Conservation (phyloP, 495 filamentous ascomycete genomes). For the Penicillium silybi region DNA sequence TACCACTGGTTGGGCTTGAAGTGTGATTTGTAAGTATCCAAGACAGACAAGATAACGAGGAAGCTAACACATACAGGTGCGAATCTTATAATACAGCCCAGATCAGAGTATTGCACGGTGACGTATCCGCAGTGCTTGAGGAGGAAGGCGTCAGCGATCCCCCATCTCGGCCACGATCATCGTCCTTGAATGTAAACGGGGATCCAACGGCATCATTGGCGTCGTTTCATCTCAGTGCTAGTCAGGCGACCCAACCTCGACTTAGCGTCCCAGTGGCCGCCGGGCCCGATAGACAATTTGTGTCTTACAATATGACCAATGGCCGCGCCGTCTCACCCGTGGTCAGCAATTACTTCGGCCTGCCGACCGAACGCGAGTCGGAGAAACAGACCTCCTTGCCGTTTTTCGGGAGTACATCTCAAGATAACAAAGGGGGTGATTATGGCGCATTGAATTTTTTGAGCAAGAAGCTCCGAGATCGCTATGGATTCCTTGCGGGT, state of each 20-base stretch:
- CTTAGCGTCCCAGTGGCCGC: slow-evolving; percentile 24
- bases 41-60: background rate
- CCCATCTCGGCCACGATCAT: slow-evolving; percentile 25
- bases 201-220: slow-evolving; percentile 24
- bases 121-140: slow-evolving; percentile 24
- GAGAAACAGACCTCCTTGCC: slow-evolving; percentile 32
- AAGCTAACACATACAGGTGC: slow-evolving; percentile 47
- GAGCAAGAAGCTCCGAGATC: slow-evolving; percentile 51
- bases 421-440: slow-evolving; percentile 45
- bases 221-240: slow-evolving; percentile 30
- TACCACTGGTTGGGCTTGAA: slow-evolving; percentile 96
- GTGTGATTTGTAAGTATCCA: slow-evolving; percentile 61
- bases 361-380: slow-evolving; percentile 34
- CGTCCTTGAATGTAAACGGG: slow-evolving; percentile 22
- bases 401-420: slow-evolving; percentile 32
- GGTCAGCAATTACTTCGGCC: slow-evolving; percentile 45
- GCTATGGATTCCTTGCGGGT: slow-evolving; percentile 38
- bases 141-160: slow-evolving; percentile 16
- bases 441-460: slow-evolving; percentile 53
- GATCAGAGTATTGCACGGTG: slow-evolving; percentile 54
- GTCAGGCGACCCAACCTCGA: slow-evolving; percentile 25
- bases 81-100: slow-evolving; percentile 82
- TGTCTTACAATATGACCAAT: slow-evolving; percentile 40
- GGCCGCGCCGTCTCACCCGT: slow-evolving; percentile 37
- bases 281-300: slow-evolving; percentile 23